A percentile compares a stretch with the other conserved stretches of the same genome.
phyloP scores from a whole-genome alignment of 202 grass and related monocot species.

The Panicum virgatum region DNA sequence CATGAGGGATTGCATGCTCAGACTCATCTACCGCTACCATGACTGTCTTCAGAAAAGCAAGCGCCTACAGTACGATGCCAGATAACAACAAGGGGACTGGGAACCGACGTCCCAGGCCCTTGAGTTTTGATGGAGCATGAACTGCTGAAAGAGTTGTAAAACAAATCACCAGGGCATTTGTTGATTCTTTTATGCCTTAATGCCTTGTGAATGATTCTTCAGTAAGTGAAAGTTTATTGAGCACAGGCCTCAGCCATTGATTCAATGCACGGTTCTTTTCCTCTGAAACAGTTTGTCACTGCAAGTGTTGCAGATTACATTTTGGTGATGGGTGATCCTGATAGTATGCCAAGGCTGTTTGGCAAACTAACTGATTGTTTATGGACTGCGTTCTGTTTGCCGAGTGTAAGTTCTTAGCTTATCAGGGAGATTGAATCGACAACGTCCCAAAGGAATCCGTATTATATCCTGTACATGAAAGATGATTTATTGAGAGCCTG shows the following conservation, averaged over 20 bases:
- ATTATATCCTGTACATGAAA: too few species aligned
- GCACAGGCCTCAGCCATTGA: not conserved
- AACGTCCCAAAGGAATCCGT: too few species aligned
- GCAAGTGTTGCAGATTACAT: too few species aligned
- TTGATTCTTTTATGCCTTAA: slow-evolving; percentile 24
- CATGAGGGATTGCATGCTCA: slow-evolving; percentile 55
- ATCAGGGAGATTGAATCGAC: too few species aligned
- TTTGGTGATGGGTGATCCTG: not conserved
- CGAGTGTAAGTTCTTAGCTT: too few species aligned
- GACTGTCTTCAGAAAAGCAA: slow-evolving; percentile 48
- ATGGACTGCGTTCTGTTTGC: not conserved
- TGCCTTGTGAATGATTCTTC: slow-evolving; percentile 16
- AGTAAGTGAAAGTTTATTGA: not conserved
- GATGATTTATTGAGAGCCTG: not conserved
- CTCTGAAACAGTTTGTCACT: not conserved
- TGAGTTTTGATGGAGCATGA: not conserved
- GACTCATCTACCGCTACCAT: slow-evolving; percentile 55
- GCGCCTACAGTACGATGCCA: slow-evolving; percentile 38
- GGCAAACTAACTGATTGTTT: not conserved
- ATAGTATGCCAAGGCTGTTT: not conserved
- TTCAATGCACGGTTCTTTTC: not conserved
- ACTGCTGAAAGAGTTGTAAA: not conserved
- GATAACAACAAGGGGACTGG: not conserved
- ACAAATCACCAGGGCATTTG: not conserved
- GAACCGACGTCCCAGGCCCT: not conserved